A percentile compares a stretch with the other conserved stretches of the same genome.
These are phyloP conservation scores for Lithospermum erythrorhizon DNA, from an alignment of 257 asterid genomes.

Conservation along the genomic window DNA sequence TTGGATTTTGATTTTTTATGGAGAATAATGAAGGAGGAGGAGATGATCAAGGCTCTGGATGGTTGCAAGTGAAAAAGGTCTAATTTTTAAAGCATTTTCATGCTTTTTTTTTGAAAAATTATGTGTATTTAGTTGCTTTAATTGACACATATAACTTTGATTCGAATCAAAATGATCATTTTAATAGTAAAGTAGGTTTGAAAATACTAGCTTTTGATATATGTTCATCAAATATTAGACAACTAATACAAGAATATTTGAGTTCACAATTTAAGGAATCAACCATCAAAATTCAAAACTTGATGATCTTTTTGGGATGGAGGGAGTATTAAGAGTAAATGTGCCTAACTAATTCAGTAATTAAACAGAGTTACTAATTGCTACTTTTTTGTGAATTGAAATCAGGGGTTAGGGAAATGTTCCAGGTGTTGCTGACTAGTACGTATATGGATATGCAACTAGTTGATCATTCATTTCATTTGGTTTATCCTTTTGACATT, in stretches of 20 bases:
- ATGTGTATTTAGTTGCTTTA: not conserved
- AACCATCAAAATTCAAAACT: too few relatives aligned
- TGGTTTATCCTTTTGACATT: not conserved
- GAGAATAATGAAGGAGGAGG: conserved; percentile 51
- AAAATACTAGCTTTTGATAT: too few relatives aligned
- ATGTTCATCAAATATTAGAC: too few relatives aligned
- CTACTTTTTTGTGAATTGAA: too few relatives aligned
- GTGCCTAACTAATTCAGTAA: not conserved
- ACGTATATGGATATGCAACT: not conserved
- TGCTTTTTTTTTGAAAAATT: conserved; percentile 2
- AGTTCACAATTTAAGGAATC: not conserved
- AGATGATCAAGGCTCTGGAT: conserved; percentile 90
- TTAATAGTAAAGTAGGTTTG: too few relatives aligned
- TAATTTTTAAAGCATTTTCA: conserved; percentile 13
- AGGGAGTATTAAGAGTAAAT: not conserved
- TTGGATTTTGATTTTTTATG: conserved; percentile 37
- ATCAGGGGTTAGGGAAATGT: not conserved
- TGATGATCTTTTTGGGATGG: not conserved
- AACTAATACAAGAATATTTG: not conserved
- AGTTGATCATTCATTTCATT: not conserved
- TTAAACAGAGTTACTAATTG: too few relatives aligned
- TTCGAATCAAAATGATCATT: too few relatives aligned
- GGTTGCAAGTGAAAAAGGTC: conserved; percentile 99
- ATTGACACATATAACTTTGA: not conserved
- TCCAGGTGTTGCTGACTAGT: not conserved